These are phyloP conservation scores for Botrytis sinoallii DNA, from an alignment of 2,329 filamentous ascomycete genomes.

Conservation along the genomic window DNA sequence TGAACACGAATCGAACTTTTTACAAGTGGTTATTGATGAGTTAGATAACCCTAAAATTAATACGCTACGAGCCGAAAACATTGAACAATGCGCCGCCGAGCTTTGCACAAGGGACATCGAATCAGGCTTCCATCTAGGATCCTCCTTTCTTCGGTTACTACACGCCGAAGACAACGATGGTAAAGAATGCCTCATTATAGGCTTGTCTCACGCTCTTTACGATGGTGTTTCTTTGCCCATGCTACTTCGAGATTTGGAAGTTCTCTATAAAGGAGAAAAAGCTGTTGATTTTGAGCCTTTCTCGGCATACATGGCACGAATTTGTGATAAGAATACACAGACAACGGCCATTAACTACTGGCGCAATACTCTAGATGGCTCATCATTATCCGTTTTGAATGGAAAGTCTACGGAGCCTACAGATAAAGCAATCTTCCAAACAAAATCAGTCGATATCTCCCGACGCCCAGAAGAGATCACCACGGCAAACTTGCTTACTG, in stretches of 20 bases:
- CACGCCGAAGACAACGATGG: slow-evolving; percentile 28
- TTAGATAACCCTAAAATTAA: slow-evolving; percentile 36
- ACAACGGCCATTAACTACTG: slow-evolving; percentile 42
- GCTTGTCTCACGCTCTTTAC: slow-evolving; percentile 56
- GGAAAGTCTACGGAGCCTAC: slow-evolving; percentile 20
- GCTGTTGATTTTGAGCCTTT: slow-evolving; percentile 40
- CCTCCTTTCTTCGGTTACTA: slow-evolving; percentile 39
- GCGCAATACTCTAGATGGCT: slow-evolving; percentile 43
- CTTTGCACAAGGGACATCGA: slow-evolving; percentile 40
- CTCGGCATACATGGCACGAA: slow-evolving; percentile 40
- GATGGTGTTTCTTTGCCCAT: slow-evolving; percentile 59
- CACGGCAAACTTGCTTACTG: slow-evolving; percentile 43
- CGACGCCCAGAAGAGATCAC: slow-evolving; percentile 40
- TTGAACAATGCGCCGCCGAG: slow-evolving; percentile 37
- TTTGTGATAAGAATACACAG: slow-evolving; percentile 28
- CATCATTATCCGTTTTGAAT: slow-evolving; percentile 23
- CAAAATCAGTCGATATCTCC: slow-evolving; percentile 30
- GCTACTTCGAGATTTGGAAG: slow-evolving; percentile 26
- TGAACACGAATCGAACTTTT: slow-evolving; percentile 38
- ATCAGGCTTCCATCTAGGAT: slow-evolving; percentile 40
- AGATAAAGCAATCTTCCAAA: slow-evolving; percentile 38
- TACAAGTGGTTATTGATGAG: slow-evolving; percentile 39
- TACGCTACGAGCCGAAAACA: slow-evolving; percentile 28
- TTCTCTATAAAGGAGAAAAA: slow-evolving; percentile 38
- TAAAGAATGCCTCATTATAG: slow-evolving; percentile 40